Percentiles rank a stretch among this genome's conserved stretches.
Evolutionary conservation across 345 rosid genomes (phyloP).

Genomic region (Acer saccharum): DNA sequence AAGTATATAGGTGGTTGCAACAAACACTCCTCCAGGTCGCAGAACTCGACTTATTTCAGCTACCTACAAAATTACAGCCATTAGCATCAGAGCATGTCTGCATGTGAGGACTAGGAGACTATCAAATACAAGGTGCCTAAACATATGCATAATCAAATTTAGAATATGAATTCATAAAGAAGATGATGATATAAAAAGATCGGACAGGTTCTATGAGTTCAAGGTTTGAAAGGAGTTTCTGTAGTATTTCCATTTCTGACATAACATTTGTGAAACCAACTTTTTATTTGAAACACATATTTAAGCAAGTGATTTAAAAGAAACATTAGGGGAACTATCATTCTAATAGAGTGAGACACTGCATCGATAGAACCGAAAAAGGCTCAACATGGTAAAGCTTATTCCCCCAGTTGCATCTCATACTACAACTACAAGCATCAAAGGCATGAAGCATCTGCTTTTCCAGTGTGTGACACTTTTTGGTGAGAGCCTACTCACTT

Average conservation of each 20-base stretch:
- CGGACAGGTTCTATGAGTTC: not conserved
- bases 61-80: slow-evolving; percentile 40
- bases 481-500: not conserved
- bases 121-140: not conserved
- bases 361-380: not conserved
- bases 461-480: not conserved
- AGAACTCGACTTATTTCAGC: slow-evolving; percentile 90
- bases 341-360: not conserved
- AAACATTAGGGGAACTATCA: not conserved
- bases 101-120: not conserved
- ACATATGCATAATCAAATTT: not conserved
- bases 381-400: not conserved
- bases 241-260: not conserved
- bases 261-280: not conserved
- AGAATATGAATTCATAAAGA: too few relatives aligned
- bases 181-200: not conserved
- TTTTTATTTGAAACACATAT: not conserved
- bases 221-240: not conserved
- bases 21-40: slow-evolving; percentile 88
- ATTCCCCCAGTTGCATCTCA: not conserved
- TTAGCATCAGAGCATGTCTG: not conserved
- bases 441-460: slow-evolving; percentile 1
- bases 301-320: not conserved
- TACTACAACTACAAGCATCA: not conserved
- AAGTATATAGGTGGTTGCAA: slow-evolving; percentile 63